A percentile compares a stretch with the other conserved stretches of the same genome.
These are phyloP conservation scores for Daldinia eschscholtzii DNA, from an alignment of 2,329 filamentous ascomycete species.

Conservation along the genomic window DNA sequence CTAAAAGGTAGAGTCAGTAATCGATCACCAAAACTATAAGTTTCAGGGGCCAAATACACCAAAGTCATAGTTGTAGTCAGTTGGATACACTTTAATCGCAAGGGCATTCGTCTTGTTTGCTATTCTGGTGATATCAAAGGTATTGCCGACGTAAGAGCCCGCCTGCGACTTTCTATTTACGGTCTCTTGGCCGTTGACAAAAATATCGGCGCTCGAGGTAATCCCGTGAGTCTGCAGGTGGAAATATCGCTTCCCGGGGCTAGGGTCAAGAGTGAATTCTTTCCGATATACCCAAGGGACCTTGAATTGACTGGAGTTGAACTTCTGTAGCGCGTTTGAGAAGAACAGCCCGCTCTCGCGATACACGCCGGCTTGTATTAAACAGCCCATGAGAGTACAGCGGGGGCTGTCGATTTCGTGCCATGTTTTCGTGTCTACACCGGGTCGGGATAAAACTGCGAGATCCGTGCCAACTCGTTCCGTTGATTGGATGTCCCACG, in stretches of 20 bases:
- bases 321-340: slow-evolving; percentile 60
- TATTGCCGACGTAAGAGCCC: slow-evolving; percentile 68
- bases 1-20: not conserved
- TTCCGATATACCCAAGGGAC: slow-evolving; percentile 71
- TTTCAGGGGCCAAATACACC: slow-evolving; percentile 54
- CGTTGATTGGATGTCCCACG: slow-evolving; percentile 65
- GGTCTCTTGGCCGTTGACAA: slow-evolving; percentile 67
- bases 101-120: slow-evolving; percentile 62
- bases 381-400: slow-evolving; percentile 69
- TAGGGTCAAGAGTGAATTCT: slow-evolving; percentile 60
- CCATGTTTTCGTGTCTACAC: slow-evolving; percentile 64
- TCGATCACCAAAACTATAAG: not conserved
- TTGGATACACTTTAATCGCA: slow-evolving; percentile 67
- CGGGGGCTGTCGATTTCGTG: slow-evolving; percentile 60
- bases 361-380: slow-evolving; percentile 66
- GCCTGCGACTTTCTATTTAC: slow-evolving; percentile 62
- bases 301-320: slow-evolving; percentile 62
- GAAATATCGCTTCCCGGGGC: slow-evolving; percentile 57
- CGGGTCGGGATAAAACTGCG: slow-evolving; percentile 56
- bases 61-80: slow-evolving; percentile 70
- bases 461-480: slow-evolving; percentile 55
- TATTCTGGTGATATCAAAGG: slow-evolving; percentile 66
- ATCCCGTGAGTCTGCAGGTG: slow-evolving; percentile 70
- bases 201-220: slow-evolving; percentile 70
- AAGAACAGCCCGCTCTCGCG: slow-evolving; percentile 67